phyloP scores from a whole-genome alignment of 257 asterid species.

The Ehretia macrophylla region DNA sequence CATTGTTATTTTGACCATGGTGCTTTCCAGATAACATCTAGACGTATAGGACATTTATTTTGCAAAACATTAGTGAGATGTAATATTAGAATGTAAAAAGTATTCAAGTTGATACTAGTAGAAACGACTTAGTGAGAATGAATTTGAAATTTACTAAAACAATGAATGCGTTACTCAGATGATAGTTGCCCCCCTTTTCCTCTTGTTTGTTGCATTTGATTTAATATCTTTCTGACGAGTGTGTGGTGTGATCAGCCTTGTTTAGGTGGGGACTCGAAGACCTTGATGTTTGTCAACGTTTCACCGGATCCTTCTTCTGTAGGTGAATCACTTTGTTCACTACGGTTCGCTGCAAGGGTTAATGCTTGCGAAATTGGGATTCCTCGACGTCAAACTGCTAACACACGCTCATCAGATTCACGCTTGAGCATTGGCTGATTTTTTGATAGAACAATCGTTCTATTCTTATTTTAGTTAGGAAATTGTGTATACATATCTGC shows the following conservation, averaged over 20 bases:
- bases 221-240: slow-evolving; percentile 11
- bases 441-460: slow-evolving; percentile 8
- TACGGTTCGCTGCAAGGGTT: slow-evolving; percentile 89
- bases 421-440: slow-evolving; percentile 81
- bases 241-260: slow-evolving; percentile 65
- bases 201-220: not conserved
- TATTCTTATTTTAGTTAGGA: slow-evolving; percentile 23
- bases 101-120: not conserved
- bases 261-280: slow-evolving; percentile 98
- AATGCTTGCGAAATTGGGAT: slow-evolving; percentile 94
- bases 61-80: too few relatives aligned
- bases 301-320: slow-evolving; percentile 79
- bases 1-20: too few relatives aligned
- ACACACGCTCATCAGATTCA: slow-evolving; percentile 57
- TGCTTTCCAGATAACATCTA: too few relatives aligned
- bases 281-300: slow-evolving; percentile 83
- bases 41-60: too few relatives aligned
- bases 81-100: too few relatives aligned
- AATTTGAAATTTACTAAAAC: too few relatives aligned
- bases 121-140: not conserved
- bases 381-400: slow-evolving; percentile 83
- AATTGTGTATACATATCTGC: slow-evolving; percentile 29
- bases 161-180: not conserved
- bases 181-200: too few relatives aligned
- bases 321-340: slow-evolving; percentile 94